These are phyloP conservation scores for Herpetospermum pedunculosum DNA, from an alignment of 306 rosid species.

Conservation along the genomic window DNA sequence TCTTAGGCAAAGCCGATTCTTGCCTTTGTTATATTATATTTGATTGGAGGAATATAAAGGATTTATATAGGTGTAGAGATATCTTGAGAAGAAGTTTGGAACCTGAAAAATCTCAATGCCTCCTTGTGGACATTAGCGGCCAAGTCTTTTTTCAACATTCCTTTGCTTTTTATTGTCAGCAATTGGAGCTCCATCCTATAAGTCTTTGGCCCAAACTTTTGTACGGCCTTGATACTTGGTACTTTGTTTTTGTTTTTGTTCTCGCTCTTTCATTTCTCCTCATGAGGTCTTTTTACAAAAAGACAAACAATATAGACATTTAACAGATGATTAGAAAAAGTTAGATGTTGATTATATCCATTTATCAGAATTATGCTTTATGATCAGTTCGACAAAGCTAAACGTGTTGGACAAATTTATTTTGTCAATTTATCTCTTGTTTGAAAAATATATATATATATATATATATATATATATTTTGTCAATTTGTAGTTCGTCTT, in stretches of 20 bases:
- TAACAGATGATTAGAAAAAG: not conserved
- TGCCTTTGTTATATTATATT: too few relatives aligned
- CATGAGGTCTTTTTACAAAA: not conserved
- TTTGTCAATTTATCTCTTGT: not conserved
- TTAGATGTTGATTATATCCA: not conserved
- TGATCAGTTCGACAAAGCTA: not conserved
- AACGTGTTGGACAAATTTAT: not conserved
- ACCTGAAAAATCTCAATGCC: too few relatives aligned
- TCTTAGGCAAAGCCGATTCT: too few relatives aligned
- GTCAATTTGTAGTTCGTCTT: not conserved
- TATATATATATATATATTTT: too few relatives aligned
- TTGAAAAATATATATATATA: too few relatives aligned
- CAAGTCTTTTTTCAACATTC: too few relatives aligned
- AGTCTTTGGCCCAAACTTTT: not conserved
- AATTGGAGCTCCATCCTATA: not conserved
- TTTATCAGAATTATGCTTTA: not conserved
- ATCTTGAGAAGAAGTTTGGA: too few relatives aligned
- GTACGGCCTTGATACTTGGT: not conserved
- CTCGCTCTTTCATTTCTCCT: not conserved
- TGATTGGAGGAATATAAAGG: too few relatives aligned
- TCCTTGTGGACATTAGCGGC: too few relatives aligned
- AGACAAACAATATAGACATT: not conserved
- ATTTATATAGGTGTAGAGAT: too few relatives aligned
- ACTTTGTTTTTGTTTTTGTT: not conserved
- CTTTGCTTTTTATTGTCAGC: too few relatives aligned